These are phyloP conservation scores for Aspergillus japonicus DNA, from an alignment of 2,329 filamentous ascomycete species.

Conservation along the genomic window DNA sequence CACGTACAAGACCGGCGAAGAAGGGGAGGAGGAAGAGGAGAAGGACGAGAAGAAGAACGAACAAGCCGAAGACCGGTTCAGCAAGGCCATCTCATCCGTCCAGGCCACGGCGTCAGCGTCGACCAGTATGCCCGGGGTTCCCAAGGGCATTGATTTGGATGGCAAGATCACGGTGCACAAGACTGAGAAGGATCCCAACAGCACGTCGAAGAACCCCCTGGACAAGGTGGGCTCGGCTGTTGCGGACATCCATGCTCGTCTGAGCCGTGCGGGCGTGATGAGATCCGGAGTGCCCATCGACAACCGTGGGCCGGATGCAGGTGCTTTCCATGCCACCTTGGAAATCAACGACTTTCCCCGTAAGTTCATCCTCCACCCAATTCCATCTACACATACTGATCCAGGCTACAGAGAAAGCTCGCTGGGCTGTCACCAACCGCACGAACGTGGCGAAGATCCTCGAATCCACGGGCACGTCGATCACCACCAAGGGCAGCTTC, in stretches of 20 bases:
- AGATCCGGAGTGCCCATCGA: constrained; percentile 92
- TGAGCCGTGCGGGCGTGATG: constrained; percentile 85
- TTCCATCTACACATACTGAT: constrained; percentile 11
- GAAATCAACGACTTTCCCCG: constrained; percentile 99
- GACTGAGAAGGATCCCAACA: constrained; percentile 57
- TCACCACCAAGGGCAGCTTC: constrained; percentile 94
- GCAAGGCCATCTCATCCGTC: constrained; percentile 63
- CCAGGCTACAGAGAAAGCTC: constrained; percentile 68
- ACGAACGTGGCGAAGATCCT: constrained; percentile 98
- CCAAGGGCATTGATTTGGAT: constrained; percentile 61
- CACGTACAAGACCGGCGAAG: constrained; percentile 85
- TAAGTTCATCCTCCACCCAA: constrained; percentile 35
- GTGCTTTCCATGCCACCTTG: constrained; percentile 91
- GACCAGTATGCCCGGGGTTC: constrained; percentile 43
- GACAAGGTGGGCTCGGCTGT: constrained; percentile 90
- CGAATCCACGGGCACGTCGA: constrained; percentile 89
- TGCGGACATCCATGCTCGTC: constrained; percentile 82
- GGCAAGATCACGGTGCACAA: constrained; percentile 72
- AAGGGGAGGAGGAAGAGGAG: constrained; percentile 71
- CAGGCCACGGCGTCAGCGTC: constrained; percentile 58
- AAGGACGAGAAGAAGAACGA: constrained; percentile 69
- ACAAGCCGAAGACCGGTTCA: constrained; percentile 56
- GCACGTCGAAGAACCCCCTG: constrained; percentile 62
- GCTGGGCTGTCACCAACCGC: constrained; percentile 97
- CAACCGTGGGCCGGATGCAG: constrained; percentile 96